Percentiles rank a stretch among this genome's conserved stretches.
Conservation (phyloP, 495 filamentous ascomycete species). For the Amphirosellinia nigrospora region DNA sequence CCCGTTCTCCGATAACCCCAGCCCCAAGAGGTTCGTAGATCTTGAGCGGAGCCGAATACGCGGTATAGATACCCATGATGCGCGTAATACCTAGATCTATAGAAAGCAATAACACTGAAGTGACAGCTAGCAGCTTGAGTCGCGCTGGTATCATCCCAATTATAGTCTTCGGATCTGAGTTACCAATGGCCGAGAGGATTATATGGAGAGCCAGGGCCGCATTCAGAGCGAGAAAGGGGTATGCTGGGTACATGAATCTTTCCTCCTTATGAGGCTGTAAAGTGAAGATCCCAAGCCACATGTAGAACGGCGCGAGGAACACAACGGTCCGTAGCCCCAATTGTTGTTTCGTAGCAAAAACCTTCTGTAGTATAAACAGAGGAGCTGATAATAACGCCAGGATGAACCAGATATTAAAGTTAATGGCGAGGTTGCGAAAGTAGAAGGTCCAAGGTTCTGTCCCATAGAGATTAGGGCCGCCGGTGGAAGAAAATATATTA, state of each 20-base stretch:
- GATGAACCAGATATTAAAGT: constrained; percentile 94
- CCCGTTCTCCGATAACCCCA: constrained; percentile 55
- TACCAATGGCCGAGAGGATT: constrained; percentile 73
- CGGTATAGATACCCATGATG: constrained; percentile 79
- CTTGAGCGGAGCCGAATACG: constrained; percentile 83
- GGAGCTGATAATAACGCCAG: constrained; percentile 80
- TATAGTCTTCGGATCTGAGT: constrained; percentile 66
- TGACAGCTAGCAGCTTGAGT: constrained; percentile 68
- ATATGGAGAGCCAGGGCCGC: constrained; percentile 86
- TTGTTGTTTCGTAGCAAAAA: constrained; percentile 49
- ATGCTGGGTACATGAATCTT: constrained; percentile 97
- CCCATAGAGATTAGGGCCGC: constrained; percentile 92
- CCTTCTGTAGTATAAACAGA: constrained; percentile 57
- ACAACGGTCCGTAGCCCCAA: constrained; percentile 71
- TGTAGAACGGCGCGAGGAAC: constrained; percentile 83
- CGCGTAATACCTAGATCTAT: constrained; percentile 71
- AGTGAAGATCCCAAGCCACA: constrained; percentile 93
- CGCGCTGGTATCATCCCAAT: constrained; percentile 72
- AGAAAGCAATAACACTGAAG: constrained; percentile 59
- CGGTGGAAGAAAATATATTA: constrained; percentile 83
- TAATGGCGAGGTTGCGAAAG: constrained; percentile 85
- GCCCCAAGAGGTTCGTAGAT: constrained; percentile 65
- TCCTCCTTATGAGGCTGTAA: constrained; percentile 97
- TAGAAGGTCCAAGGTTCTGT: constrained; percentile 99
- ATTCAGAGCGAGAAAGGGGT: constrained; percentile 90